Evolutionary conservation across 1,139 yeast genomes (phyloP).

Genomic region (Saccharomyces hybrid): DNA sequence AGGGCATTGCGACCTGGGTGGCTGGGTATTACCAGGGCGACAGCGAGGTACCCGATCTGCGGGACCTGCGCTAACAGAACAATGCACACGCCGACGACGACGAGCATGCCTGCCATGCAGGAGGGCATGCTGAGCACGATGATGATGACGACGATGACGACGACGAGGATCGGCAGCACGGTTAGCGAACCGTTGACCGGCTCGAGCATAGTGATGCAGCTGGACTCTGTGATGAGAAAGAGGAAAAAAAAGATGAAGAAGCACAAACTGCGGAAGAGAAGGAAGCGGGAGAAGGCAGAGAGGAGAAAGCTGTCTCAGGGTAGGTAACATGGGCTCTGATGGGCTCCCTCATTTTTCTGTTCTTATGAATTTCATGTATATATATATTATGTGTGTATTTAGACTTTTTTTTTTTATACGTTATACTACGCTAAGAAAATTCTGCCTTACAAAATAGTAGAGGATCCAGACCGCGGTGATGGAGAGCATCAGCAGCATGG

Average conservation of each 20-base stretch:
- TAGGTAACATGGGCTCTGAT: conserved; percentile 11
- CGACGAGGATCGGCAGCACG: neutral
- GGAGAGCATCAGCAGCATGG: conserved; percentile 12
- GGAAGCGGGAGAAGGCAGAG: conserved; percentile 39
- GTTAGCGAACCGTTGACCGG: neutral
- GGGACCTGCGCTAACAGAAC: neutral
- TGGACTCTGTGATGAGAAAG: conserved; percentile 60
- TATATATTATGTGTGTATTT: conserved; percentile 6
- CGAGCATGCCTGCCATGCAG: neutral
- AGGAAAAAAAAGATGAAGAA: conserved; percentile 68
- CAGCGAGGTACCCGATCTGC: neutral
- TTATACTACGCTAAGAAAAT: conserved; percentile 1
- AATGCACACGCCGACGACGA: neutral
- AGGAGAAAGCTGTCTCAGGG: conserved; percentile 31
- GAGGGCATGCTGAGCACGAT: neutral
- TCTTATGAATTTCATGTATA: conserved; percentile 8
- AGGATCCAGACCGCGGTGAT: conserved; percentile 9
- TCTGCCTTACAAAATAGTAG: conserved; percentile 10
- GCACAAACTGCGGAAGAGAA: conserved; percentile 65
- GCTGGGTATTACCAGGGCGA: neutral
- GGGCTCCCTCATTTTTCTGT: neutral
- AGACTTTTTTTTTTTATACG: conserved; percentile 5
- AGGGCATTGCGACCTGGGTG: conserved; percentile 1
- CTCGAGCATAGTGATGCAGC: conserved; percentile 10
- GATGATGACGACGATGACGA: neutral